Evolutionary conservation across 2,329 filamentous ascomycete genomes (phyloP), one percentile per base, ranked within the genome.

Genomic region (Fusarium sp.): DNA sequence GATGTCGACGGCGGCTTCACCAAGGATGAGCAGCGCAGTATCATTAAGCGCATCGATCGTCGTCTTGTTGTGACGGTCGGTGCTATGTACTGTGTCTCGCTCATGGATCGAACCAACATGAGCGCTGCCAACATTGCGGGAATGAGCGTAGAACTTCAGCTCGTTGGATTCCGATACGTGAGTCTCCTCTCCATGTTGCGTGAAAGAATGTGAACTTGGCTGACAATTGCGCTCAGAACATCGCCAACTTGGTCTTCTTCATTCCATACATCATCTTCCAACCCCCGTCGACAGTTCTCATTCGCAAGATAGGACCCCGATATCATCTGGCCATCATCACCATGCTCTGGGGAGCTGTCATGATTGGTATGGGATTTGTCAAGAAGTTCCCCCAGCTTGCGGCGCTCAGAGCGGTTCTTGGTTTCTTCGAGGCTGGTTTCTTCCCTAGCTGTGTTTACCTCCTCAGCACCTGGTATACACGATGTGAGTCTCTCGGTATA

Each of bases 81-180:
- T 20, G 75, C 84, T 67, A 85, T 93, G 80, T 94, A 94, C 78
- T 92, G 90, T 75, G 83, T 92, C 71, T 90, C 87, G 67, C 80
- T 95, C 61, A 92, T 95, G 88, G 92, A 96, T 75, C 84, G 92
- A 32, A 93, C 90, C 3, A 95, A 95, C 77, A 79, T 94, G 75
- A 87, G 87, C n/a, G 83, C 87, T 22, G 92, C 91, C 40, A 87
- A 87, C 45, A 90, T 95, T 75, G 92, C 92, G 20, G 92, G 86
- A 52, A 86, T 88, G 84, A 72, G 75, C 17, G 66, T 65, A 2
- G 86, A 88, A 47, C 77, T 88, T 26, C 46, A 73, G 5, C 76
- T 88, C 3, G 75, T 80, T 2, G 81, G 80, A 7, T 80, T 81
- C 52, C 79, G 82, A 74, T 85, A 84, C 47, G 82, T 24, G 24